Percentiles rank a stretch among this genome's conserved stretches.
phyloP scores from a whole-genome alignment of 192 early-diverging fungal species.

The Pilaira anomala region DNA sequence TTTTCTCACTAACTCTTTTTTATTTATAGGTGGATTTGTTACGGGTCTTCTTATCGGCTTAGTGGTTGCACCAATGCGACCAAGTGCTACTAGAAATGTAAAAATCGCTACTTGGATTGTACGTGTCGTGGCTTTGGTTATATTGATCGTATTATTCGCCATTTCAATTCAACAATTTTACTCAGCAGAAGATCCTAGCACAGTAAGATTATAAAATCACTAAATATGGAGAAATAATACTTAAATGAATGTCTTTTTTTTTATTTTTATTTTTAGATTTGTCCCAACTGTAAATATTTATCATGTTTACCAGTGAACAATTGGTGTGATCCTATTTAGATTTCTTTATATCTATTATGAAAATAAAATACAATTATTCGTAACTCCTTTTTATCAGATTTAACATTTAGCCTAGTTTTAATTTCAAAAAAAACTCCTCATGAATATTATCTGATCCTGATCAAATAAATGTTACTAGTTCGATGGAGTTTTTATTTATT shows the following conservation, averaged over 20 bases:
- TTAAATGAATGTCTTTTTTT: background rate
- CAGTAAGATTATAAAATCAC: slow-evolving; percentile 16
- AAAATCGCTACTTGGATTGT: slow-evolving; percentile 37
- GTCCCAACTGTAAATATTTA: slow-evolving; percentile 62
- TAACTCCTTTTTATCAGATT: too few species aligned
- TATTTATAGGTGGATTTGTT: slow-evolving; percentile 22
- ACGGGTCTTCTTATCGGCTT: slow-evolving; percentile 20
- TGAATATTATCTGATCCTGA: too few species aligned
- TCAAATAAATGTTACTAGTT: too few species aligned
- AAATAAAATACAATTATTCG: too few species aligned
- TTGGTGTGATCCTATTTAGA: slow-evolving; percentile 46
- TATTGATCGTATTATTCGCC: slow-evolving; percentile 45
- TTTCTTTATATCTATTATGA: too few species aligned
- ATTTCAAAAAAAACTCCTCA: too few species aligned
- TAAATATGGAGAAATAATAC: background rate
- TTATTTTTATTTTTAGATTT: slow-evolving; percentile 32
- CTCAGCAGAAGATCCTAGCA: slow-evolving; percentile 31
- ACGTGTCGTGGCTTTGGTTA: slow-evolving; percentile 37
- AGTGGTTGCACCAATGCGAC: slow-evolving; percentile 20
- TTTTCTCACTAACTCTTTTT: background rate
- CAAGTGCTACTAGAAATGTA: slow-evolving; percentile 5
- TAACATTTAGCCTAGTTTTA: too few species aligned
- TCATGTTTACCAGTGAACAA: slow-evolving; percentile 46
- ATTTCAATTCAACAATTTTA: slow-evolving; percentile 52
- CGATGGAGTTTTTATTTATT: too few species aligned